Evolutionary conservation across 2,329 filamentous ascomycete species (phyloP).

Genomic region (Penicillium sp.): DNA sequence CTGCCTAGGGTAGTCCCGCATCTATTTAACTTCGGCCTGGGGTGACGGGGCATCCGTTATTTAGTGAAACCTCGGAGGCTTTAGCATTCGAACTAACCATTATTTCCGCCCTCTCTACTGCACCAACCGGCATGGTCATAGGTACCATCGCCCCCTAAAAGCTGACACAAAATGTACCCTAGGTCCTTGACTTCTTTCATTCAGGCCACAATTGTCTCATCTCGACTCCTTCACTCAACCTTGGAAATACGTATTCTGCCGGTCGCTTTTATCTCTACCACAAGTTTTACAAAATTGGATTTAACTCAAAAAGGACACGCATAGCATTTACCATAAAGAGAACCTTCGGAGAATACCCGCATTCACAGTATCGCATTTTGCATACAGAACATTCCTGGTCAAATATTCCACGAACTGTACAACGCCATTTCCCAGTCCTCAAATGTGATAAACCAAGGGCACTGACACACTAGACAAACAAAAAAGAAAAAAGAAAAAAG

Average conservation of each 20-base stretch:
- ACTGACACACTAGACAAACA: background rate
- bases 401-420: conserved; percentile 8
- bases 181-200: background rate
- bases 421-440: conserved; percentile 6
- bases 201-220: background rate
- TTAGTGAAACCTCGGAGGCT: no score
- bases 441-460: background rate
- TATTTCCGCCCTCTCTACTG: no score
- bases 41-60: no score
- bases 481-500: background rate
- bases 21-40: background rate
- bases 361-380: conserved; percentile 4
- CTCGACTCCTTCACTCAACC: no score
- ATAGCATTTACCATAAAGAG: no score
- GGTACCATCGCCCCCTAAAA: no score
- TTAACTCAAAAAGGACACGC: background rate
- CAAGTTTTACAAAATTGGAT: background rate
- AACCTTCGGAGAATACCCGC: background rate
- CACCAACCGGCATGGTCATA: no score
- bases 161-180: no score
- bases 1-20: no score
- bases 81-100: no score
- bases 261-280: no score
- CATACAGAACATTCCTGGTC: conserved; percentile 1
- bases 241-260: no score